phyloP scores from a whole-genome alignment of 2,329 filamentous ascomycete genomes.

The Fusarium torreyae region DNA sequence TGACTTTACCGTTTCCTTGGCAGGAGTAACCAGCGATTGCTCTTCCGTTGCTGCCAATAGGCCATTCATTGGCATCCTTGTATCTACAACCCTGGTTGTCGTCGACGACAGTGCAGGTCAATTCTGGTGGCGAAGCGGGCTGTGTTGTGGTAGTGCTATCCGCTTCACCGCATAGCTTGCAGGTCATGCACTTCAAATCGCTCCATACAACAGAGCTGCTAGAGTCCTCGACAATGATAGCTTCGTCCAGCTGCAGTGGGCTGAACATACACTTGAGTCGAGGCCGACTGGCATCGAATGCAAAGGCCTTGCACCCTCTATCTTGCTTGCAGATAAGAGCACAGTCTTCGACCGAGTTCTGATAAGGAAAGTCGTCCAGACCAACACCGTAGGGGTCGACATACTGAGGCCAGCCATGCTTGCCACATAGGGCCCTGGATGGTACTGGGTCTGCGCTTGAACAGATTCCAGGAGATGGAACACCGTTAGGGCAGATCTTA shows the following conservation, averaged over 20 bases:
- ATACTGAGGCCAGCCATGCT: slow-evolving; percentile 13
- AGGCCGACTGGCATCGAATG: slow-evolving; percentile 9
- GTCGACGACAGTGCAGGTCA: slow-evolving; percentile 9
- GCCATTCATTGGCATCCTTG: slow-evolving; percentile 16
- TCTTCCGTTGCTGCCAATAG: slow-evolving; percentile 27
- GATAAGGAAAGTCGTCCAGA: slow-evolving; percentile 2
- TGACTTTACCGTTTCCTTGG: slow-evolving; percentile 16
- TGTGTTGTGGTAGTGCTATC: slow-evolving; percentile 5
- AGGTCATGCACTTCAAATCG: slow-evolving; percentile 29
- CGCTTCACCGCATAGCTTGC: slow-evolving; percentile 15
- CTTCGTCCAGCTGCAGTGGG: slow-evolving; percentile 7
- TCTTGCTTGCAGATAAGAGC: slow-evolving; percentile 36
- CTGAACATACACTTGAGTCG: slow-evolving; percentile 23
- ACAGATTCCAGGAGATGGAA: slow-evolving; percentile 30
- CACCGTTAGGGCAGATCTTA: slow-evolving; percentile 17
- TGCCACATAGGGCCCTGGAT: slow-evolving; percentile 21
- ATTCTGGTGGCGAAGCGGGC: slow-evolving; percentile 15
- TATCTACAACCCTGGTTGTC: slow-evolving; percentile 13
- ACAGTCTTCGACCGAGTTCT: slow-evolving; percentile 33
- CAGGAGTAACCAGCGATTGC: slow-evolving; percentile 19
- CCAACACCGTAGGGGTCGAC: slow-evolving; percentile 14
- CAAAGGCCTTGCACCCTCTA: slow-evolving; percentile 27
- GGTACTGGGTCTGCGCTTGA: slow-evolving; percentile 5
- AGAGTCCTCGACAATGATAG: neutral
- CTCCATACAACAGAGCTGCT: slow-evolving; percentile 17